A percentile compares a stretch with the other conserved stretches of the same genome.
Evolutionary conservation across 345 rosid genomes (phyloP).

Genomic region (Hevea brasiliensis): DNA sequence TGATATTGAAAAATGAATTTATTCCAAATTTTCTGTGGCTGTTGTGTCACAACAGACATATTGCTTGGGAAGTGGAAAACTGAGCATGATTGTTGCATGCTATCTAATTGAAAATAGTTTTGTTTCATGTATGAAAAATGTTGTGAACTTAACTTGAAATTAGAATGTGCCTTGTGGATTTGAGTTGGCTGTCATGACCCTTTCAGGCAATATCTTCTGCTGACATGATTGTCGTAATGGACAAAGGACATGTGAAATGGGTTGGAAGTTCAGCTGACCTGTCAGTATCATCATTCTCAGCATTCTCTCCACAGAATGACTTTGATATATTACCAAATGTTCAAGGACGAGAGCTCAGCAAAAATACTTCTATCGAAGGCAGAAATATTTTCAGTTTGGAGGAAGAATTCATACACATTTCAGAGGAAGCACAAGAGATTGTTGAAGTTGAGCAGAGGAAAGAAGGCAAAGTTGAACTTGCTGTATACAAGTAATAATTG

Average conservation of each 20-base stretch:
- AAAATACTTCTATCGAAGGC: slow-evolving; percentile 26
- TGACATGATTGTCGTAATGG: slow-evolving; percentile 74
- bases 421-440: slow-evolving; percentile 50
- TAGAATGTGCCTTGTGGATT: not conserved
- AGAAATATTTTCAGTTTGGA: slow-evolving; percentile 25
- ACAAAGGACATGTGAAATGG: slow-evolving; percentile 72
- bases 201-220: slow-evolving; percentile 84
- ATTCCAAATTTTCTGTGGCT: too few species aligned
- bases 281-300: slow-evolving; percentile 46
- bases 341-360: slow-evolving; percentile 26
- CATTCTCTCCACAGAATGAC: slow-evolving; percentile 45
- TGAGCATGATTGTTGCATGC: not conserved
- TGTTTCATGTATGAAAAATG: not conserved
- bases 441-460: slow-evolving; percentile 68
- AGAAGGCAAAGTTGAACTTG: slow-evolving; percentile 76
- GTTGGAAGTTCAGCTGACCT: slow-evolving; percentile 64
- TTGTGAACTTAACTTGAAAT: not conserved
- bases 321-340: slow-evolving; percentile 39
- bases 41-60: too few species aligned
- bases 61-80: not conserved
- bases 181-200: not conserved
- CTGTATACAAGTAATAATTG: slow-evolving; percentile 69
- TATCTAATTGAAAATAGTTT: not conserved
- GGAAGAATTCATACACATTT: slow-evolving; percentile 29
- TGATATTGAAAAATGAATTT: not conserved